These are phyloP conservation scores for Russula abietina DNA, from an alignment of 768 basidiomycete genomes.

Conservation along the genomic window DNA sequence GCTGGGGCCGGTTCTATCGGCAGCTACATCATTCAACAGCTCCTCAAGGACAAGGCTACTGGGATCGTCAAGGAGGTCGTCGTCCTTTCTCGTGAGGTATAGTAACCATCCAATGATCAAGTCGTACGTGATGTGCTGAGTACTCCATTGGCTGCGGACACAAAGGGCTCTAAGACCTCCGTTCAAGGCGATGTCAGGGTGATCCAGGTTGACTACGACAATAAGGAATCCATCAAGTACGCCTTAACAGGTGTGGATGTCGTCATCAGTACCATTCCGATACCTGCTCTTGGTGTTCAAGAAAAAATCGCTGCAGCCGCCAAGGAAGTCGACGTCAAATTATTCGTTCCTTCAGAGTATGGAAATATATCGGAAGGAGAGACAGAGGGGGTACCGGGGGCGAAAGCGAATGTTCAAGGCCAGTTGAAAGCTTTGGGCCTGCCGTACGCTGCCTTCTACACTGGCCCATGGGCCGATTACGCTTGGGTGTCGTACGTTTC, in stretches of 20 bases:
- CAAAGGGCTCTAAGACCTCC: not conserved
- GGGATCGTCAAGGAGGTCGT: conserved; percentile 17
- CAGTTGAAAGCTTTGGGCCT: not conserved
- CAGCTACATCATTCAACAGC: conserved; percentile 14
- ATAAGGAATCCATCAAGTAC: not conserved
- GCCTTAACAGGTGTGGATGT: not conserved
- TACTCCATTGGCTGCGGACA: not conserved
- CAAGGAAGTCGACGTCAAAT: not conserved
- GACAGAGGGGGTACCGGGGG: not conserved
- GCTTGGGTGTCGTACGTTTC: not conserved
- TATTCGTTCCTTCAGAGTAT: not conserved
- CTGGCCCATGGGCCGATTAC: not conserved
- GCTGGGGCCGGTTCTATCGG: conserved; percentile 23
- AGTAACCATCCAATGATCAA: not conserved
- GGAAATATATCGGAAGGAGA: not conserved
- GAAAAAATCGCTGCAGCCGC: not conserved
- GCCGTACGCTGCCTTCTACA: not conserved
- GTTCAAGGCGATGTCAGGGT: not conserved
- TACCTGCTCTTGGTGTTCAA: not conserved
- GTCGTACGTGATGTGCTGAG: not conserved
- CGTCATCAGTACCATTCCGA: not conserved
- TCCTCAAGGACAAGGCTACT: conserved; percentile 9
- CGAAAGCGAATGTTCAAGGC: not conserved
- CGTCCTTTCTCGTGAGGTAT: conserved; percentile 21
- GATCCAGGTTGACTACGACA: not conserved